phyloP scores from a whole-genome alignment of 2,329 filamentous ascomycete genomes.

The Aaosphaeria arxii region DNA sequence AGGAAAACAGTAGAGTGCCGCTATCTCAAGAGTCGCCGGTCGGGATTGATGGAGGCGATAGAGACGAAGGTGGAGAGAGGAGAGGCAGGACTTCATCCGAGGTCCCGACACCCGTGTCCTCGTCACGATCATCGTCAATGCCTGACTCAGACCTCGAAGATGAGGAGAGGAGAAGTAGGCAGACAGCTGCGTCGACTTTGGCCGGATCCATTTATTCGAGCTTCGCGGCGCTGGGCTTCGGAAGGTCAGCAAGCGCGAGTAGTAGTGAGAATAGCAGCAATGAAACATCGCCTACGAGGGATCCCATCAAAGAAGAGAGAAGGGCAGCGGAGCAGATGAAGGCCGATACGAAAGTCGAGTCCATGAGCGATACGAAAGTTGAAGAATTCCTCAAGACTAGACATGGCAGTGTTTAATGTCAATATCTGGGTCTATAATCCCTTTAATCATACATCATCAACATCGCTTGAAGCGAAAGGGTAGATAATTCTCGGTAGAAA shows the following conservation, averaged over 20 bases:
- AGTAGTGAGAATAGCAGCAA: conserved; percentile 16
- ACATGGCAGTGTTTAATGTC: conserved; percentile 45
- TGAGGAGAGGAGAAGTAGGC: conserved; percentile 7
- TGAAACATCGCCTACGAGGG: conserved; percentile 2
- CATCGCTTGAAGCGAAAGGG: no score
- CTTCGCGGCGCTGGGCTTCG: conserved; percentile 29
- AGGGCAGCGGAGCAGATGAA: conserved; percentile 6
- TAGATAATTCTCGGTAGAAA: no score
- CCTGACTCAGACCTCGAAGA: conserved; percentile 4
- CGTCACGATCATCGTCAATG: conserved; percentile 6
- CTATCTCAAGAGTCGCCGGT: neutral
- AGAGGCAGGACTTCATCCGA: conserved; percentile 2
- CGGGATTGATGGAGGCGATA: neutral
- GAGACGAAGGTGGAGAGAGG: neutral
- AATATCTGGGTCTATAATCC: no score
- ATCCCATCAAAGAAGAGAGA: no score
- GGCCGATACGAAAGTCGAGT: conserved; percentile 14
- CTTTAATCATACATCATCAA: no score
- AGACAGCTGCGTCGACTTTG: conserved; percentile 13
- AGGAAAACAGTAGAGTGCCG: neutral
- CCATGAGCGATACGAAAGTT: conserved; percentile 19
- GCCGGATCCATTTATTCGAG: conserved; percentile 25
- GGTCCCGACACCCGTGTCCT: conserved; percentile 7
- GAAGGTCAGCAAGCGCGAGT: conserved; percentile 26
- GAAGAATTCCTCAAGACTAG: conserved; percentile 18